These are phyloP conservation scores for Nakazawaea anatomiae DNA, from an alignment of 805 yeast genomes.

Conservation along the genomic window DNA sequence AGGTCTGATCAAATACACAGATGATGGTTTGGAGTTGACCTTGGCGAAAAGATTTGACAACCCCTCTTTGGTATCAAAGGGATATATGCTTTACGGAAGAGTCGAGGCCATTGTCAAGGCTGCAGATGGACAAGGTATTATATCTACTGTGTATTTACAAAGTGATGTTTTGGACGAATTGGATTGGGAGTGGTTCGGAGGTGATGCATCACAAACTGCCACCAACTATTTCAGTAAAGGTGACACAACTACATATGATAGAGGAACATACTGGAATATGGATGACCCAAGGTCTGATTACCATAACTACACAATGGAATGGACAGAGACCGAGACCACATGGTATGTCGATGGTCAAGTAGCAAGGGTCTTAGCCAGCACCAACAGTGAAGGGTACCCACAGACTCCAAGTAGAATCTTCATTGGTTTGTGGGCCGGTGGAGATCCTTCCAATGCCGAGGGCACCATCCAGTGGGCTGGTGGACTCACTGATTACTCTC, in stretches of 20 bases:
- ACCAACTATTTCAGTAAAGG: constrained; percentile 82
- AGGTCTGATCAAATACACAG: constrained; percentile 36
- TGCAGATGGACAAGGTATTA: constrained; percentile 73
- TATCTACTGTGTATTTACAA: constrained; percentile 77
- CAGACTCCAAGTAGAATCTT: constrained; percentile 77
- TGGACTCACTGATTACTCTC: constrained; percentile 59
- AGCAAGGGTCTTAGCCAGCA: constrained; percentile 52
- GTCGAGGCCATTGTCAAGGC: constrained; percentile 68
- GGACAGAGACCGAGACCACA: constrained; percentile 54
- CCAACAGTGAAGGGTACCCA: constrained; percentile 68
- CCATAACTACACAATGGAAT: constrained; percentile 69
- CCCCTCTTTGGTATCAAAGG: constrained; percentile 72
- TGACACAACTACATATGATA: constrained; percentile 64
- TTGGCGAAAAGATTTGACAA: constrained; percentile 63
- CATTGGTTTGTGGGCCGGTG: constrained; percentile 80
- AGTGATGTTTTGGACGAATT: constrained; percentile 85
- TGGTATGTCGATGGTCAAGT: constrained; percentile 61
- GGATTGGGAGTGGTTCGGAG: constrained; percentile 85
- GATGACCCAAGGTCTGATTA: constrained; percentile 38
- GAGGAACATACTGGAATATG: constrained; percentile 69
- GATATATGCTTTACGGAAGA: constrained; percentile 85
- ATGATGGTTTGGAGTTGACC: constrained; percentile 59
- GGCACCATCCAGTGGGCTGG: constrained; percentile 86
- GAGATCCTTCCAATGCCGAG: constrained; percentile 55
- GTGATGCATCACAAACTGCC: constrained; percentile 69